Base-by-base conservation (phyloP, 805 yeast genomes). In the Saturnispora bothae region DNA sequence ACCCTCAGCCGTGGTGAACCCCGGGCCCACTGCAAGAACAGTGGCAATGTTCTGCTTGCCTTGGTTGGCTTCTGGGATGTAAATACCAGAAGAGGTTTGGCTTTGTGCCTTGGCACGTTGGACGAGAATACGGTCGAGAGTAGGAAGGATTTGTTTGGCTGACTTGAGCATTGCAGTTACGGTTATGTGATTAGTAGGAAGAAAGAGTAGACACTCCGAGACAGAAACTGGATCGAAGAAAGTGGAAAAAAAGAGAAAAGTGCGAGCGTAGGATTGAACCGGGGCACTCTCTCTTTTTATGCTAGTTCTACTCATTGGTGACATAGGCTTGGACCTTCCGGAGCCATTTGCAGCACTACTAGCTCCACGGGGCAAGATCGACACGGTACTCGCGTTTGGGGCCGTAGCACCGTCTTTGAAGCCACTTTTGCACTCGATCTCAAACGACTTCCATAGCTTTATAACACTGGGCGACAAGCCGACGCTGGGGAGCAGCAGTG, bases 11-110 rank as follows among this genome's bases (percentile, higher is more conserved):
- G 82, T 81, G 43, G 78, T 65, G 57, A 73, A 70, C 50, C 98
- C 98, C 39, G 97, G 97, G 45, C 98, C 98, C 47, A 88, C 85
- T 42, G 97, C 89, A 48, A 89, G 64, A 36, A 89, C 97, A 40
- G 78, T 78, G 45, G 88, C 98, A 64, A 85, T 83, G 70, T 83
- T 83, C 57, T 86, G 74, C 68, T 89, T 92, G 61, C 84, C 89
- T 53, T 81, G 94, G 70, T 89, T 88, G 72, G 86, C 86, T 66
- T 88, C 96, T 45, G 97, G 97, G 50, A 88, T 80, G 65, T 76
- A 83, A 55, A 88, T 74, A 56, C 97, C 97, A 32, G 92, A 78
- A 41, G 95, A 82, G 43, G 97, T 88, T 69, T 86, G 73, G 49
- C 89, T 72, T 56, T 83, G 80, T 43, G 95, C 94, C 71, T 85